phyloP scores from a whole-genome alignment of 768 basidiomycete species.

The Cystofilobasidium macerans region DNA sequence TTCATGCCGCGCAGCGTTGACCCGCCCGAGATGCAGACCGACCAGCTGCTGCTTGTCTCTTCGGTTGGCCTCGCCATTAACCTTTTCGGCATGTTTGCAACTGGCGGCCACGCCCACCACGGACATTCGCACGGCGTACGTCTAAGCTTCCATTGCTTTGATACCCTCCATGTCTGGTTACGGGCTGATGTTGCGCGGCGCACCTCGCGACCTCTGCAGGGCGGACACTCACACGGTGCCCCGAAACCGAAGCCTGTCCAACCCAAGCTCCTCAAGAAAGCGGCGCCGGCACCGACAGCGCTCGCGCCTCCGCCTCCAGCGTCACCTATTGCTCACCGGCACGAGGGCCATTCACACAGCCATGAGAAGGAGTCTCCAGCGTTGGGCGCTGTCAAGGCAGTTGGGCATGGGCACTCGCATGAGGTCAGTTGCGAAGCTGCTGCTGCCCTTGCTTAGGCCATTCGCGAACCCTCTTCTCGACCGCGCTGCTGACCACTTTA shows the following conservation, averaged over 20 bases:
- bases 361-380: no score
- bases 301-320: neutral
- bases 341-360: neutral
- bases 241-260: neutral
- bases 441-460: no score
- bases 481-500: no score
- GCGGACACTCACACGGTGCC: slow-evolving; percentile 5
- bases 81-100: slow-evolving; percentile 96
- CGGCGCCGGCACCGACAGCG: neutral
- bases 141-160: neutral
- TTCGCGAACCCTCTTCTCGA: no score
- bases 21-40: slow-evolving; percentile 96
- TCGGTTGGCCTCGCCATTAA: slow-evolving; percentile 83
- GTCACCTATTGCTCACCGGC: neutral
- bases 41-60: slow-evolving; percentile 78
- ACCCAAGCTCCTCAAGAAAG: neutral
- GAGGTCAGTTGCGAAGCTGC: no score
- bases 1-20: slow-evolving; percentile 52
- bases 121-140: slow-evolving; percentile 32
- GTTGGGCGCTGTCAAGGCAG: no score
- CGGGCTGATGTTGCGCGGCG: neutral
- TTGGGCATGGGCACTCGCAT: slow-evolving; percentile 7
- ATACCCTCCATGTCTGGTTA: neutral
- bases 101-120: slow-evolving; percentile 88
- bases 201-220: no score